phyloP scores from a whole-genome alignment of 2,329 filamentous ascomycete species.

The Venturia aucupariae region DNA sequence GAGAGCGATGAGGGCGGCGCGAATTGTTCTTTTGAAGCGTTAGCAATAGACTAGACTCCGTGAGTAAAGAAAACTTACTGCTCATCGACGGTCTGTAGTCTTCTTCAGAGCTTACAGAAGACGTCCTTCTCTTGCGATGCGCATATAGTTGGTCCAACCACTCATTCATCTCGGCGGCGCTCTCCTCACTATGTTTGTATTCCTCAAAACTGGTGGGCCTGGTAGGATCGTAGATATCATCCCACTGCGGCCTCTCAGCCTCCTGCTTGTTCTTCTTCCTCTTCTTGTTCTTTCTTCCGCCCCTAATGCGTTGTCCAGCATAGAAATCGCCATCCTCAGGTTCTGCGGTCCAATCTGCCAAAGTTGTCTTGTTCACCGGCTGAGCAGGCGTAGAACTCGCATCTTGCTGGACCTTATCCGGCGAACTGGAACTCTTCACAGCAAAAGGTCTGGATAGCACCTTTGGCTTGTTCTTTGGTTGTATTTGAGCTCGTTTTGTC shows the following conservation, averaged over 20 bases:
- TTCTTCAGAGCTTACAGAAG: constrained; percentile 5
- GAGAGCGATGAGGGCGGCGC: constrained; percentile 37
- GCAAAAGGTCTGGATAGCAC: constrained; percentile 23
- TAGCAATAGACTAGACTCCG: background rate
- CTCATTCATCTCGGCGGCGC: constrained; percentile 66
- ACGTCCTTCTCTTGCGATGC: constrained; percentile 44
- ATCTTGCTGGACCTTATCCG: constrained; percentile 16
- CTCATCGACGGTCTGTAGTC: constrained; percentile 7
- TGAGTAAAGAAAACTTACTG: constrained; percentile 15
- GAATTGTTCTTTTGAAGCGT: constrained; percentile 33
- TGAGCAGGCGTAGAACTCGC: constrained; percentile 27
- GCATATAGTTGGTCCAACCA: constrained; percentile 79
- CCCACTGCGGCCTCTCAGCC: constrained; percentile 59
- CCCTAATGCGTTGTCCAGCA: constrained; percentile 51
- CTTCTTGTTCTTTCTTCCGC: constrained; percentile 57
- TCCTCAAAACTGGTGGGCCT: constrained; percentile 77
- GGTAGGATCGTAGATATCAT: constrained; percentile 80
- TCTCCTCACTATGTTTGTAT: constrained; percentile 76
- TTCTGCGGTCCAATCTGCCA: constrained; percentile 78
- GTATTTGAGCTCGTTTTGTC: constrained; percentile 65
- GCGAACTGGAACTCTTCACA: constrained; percentile 18
- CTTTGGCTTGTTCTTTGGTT: constrained; percentile 54
- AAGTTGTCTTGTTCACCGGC: constrained; percentile 52
- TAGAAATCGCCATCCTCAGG: constrained; percentile 67
- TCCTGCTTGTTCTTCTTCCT: constrained; percentile 57